These are phyloP conservation scores for Bipolaris victoriae DNA, from an alignment of 2,329 filamentous ascomycete genomes.

Conservation along the genomic window DNA sequence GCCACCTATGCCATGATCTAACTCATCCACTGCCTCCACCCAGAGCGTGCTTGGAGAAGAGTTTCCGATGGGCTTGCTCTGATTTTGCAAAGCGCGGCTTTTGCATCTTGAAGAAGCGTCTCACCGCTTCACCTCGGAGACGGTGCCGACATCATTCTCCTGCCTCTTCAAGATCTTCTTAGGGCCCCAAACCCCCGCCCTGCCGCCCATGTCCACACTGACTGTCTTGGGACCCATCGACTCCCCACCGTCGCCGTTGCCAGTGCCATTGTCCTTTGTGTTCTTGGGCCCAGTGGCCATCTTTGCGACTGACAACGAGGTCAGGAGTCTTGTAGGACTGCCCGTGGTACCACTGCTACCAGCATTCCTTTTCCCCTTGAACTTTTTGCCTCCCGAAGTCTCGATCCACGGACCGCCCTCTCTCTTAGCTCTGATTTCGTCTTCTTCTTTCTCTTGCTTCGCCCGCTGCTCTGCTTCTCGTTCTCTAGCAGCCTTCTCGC, in stretches of 20 bases:
- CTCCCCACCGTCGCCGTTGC: background rate
- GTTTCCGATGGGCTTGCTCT: too few species aligned
- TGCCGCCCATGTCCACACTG: constrained; percentile 20
- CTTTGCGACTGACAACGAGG: constrained; percentile 12
- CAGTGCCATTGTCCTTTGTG: constrained; percentile 6
- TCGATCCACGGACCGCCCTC: constrained; percentile 34
- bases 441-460: constrained; percentile 21
- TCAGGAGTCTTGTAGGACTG: constrained; percentile 1
- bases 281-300: constrained; percentile 13
- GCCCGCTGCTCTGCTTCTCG: constrained; percentile 22
- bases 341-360: background rate
- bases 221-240: constrained; percentile 19
- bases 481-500: constrained; percentile 30
- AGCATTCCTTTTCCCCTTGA: constrained; percentile 18
- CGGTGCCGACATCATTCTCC: constrained; percentile 13
- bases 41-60: too few species aligned
- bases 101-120: too few species aligned
- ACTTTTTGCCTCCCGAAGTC: constrained; percentile 23
- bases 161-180: constrained; percentile 36
- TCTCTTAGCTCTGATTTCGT: constrained; percentile 21
- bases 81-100: too few species aligned
- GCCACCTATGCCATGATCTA: too few species aligned
- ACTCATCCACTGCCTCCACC: too few species aligned
- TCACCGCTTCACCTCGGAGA: background rate
- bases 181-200: constrained; percentile 35